phyloP scores from a whole-genome alignment of 495 filamentous ascomycete species.

The Glutinoglossum americanum region DNA sequence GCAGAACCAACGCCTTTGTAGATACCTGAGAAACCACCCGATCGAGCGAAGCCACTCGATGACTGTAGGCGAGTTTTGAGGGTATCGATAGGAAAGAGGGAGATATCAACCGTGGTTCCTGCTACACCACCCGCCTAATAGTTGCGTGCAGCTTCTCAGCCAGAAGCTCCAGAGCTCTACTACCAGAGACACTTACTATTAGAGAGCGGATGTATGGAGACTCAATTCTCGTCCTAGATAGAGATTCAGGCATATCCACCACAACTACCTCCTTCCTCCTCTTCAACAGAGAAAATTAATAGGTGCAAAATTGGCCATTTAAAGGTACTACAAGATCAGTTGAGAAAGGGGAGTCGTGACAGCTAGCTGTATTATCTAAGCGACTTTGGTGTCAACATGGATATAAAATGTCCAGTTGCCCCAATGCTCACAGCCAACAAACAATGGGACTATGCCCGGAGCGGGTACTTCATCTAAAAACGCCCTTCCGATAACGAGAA shows the following conservation, averaged over 20 bases:
- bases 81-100: conserved; percentile 79
- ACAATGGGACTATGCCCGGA: neutral
- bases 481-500: neutral
- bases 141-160: conserved; percentile 20
- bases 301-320: neutral
- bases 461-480: neutral
- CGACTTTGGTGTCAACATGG: too few relatives aligned
- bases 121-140: conserved; percentile 59
- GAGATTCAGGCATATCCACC: neutral
- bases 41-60: conserved; percentile 49
- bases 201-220: conserved; percentile 24
- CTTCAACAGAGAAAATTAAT: conserved; percentile 6
- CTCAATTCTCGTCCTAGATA: conserved; percentile 9
- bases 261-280: conserved; percentile 3
- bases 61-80: conserved; percentile 90
- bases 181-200: too few relatives aligned
- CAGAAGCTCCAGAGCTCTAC: neutral
- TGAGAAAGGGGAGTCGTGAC: neutral
- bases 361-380: neutral
- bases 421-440: neutral
- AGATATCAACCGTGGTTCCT: conserved; percentile 75
- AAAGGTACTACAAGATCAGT: neutral
- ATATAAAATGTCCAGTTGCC: too few relatives aligned
- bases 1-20: conserved; percentile 50
- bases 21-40: conserved; percentile 53